These are phyloP conservation scores for Streptanthus diversifolius DNA, from an alignment of 345 rosid species.

Conservation along the genomic window DNA sequence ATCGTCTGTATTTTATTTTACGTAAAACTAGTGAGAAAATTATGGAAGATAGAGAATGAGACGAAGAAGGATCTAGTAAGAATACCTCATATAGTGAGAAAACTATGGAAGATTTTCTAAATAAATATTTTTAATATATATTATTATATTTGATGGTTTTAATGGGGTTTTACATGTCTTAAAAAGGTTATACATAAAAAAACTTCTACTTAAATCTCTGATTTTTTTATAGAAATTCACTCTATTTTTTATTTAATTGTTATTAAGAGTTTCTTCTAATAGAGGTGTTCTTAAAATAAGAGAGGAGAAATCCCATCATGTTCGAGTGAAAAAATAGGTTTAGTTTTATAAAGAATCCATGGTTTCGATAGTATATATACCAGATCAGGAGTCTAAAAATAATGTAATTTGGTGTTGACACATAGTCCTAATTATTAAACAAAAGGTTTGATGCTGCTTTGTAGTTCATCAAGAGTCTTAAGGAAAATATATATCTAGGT, in stretches of 20 bases:
- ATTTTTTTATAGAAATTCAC: neutral
- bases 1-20: neutral
- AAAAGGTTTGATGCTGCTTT: neutral
- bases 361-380: neutral
- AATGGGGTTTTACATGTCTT: neutral
- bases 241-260: neutral
- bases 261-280: neutral
- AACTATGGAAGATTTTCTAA: neutral
- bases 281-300: neutral
- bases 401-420: neutral
- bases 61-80: neutral
- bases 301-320: neutral
- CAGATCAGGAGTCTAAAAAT: neutral
- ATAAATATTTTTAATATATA: neutral
- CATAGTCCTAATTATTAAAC: neutral
- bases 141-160: neutral
- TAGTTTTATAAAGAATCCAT: neutral
- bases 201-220: neutral
- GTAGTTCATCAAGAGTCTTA: neutral
- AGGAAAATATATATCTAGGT: neutral
- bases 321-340: neutral
- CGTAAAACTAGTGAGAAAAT: too few species aligned
- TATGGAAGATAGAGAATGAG: neutral
- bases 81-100: neutral
- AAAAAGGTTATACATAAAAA: neutral